These are phyloP conservation scores for Melampsora larici-populina DNA, from an alignment of 1,284 basidiomycete genomes.

Conservation along the genomic window DNA sequence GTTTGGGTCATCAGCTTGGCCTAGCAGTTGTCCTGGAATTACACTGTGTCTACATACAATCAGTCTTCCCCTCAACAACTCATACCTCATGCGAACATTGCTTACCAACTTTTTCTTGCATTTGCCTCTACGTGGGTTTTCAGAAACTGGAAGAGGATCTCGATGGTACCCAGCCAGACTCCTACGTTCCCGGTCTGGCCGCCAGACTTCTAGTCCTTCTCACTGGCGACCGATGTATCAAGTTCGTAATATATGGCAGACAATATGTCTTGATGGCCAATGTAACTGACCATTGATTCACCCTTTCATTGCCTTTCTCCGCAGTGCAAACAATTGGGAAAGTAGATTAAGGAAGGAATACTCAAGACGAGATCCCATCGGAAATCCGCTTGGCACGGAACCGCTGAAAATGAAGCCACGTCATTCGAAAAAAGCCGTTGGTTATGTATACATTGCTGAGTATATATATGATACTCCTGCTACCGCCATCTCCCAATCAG, in stretches of 20 bases:
- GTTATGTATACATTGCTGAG: conserved; percentile 41
- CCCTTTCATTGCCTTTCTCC: not conserved
- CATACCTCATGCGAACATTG: too few species aligned
- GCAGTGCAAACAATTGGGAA: conserved; percentile 36
- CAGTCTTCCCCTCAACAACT: too few species aligned
- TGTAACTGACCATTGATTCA: not conserved
- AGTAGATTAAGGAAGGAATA: conserved; percentile 34
- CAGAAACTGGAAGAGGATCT: conserved; percentile 40
- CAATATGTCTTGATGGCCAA: not conserved
- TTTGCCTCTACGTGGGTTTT: not conserved
- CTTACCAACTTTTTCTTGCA: too few species aligned
- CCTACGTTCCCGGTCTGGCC: conserved; percentile 25
- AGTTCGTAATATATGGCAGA: conserved; percentile 1
- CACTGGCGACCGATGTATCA: conserved; percentile 36
- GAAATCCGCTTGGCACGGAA: conserved; percentile 33
- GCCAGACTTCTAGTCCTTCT: conserved; percentile 23
- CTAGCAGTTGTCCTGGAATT: too few species aligned
- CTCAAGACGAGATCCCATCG: conserved; percentile 11
- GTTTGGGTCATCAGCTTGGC: too few species aligned
- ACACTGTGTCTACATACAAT: too few species aligned
- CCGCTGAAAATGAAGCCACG: conserved; percentile 19
- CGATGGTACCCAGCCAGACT: conserved; percentile 31
- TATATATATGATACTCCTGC: conserved; percentile 14
- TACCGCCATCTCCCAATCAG: not conserved
- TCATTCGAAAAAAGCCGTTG: conserved; percentile 22